Evolutionary conservation across 164 flowering plant genomes (phyloP).

Genomic region (Magnolia kwangsiensis): DNA sequence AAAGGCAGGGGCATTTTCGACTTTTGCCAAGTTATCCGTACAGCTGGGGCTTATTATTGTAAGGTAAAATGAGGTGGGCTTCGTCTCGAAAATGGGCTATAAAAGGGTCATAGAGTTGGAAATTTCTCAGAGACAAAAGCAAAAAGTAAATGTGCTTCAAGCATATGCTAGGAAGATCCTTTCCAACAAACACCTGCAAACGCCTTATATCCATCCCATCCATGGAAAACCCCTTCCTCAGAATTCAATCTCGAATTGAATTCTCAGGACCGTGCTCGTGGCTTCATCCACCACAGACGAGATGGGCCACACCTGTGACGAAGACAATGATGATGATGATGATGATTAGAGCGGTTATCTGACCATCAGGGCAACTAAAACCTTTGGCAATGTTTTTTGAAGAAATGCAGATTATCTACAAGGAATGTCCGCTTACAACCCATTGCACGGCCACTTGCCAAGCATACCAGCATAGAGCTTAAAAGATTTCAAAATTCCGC

Average conservation of each 20-base stretch:
- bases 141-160: background rate
- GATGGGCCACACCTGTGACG: background rate
- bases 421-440: background rate
- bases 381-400: slow-evolving; percentile 11
- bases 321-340: background rate
- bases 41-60: too few species aligned
- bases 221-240: background rate
- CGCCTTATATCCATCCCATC: background rate
- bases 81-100: too few species aligned
- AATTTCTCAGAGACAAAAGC: too few species aligned
- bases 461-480: background rate
- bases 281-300: background rate
- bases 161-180: slow-evolving; percentile 13
- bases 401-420: background rate
- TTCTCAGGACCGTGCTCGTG: too few species aligned
- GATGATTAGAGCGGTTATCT: background rate
- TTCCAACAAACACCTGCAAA: slow-evolving; percentile 4
- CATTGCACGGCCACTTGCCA: background rate
- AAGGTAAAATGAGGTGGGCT: too few species aligned
- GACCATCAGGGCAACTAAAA: slow-evolving; percentile 11
- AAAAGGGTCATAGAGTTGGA: too few species aligned
- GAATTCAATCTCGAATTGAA: background rate
- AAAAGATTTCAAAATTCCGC: background rate
- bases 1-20: too few species aligned
- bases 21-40: too few species aligned